Conservation (phyloP, 2,329 filamentous ascomycete species). For the Fusarium udum region DNA sequence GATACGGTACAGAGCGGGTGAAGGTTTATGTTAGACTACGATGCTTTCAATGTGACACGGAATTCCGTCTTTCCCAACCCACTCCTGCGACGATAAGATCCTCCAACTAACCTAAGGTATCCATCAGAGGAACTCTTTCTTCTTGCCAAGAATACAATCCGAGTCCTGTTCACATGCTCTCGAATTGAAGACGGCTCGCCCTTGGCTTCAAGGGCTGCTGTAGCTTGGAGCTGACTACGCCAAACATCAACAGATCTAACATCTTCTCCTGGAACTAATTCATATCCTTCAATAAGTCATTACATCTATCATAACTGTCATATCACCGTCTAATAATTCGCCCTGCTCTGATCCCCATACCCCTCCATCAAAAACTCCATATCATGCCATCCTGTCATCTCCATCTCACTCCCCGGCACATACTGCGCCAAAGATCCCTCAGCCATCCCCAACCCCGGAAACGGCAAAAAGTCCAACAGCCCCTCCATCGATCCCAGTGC, state of each 20-base stretch:
- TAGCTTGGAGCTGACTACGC: neutral
- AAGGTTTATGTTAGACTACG: neutral
- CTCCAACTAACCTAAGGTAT: no score
- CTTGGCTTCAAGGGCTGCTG: neutral
- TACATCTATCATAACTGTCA: neutral
- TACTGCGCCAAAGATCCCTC: constrained; percentile 27
- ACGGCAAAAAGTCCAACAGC: constrained; percentile 20
- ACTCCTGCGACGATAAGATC: accelerated
- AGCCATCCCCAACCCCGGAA: constrained; percentile 2
- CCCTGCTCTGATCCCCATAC: constrained; percentile 16
- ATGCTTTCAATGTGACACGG: neutral
- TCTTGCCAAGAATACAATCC: accelerated
- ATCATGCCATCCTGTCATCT: constrained; percentile 36
- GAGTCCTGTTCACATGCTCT: accelerated
- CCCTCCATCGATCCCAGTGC: constrained; percentile 29
- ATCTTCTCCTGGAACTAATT: neutral
- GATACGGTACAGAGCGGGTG: neutral
- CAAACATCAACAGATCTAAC: neutral
- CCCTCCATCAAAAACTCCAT: constrained; percentile 37
- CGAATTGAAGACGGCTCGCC: accelerated
- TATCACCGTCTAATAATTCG: neutral
- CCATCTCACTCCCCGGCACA: constrained; percentile 17
- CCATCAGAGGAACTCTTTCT: no score
- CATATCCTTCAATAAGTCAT: neutral
- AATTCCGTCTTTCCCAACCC: neutral